phyloP scores from a whole-genome alignment of 2,329 filamentous ascomycete species.

The Pleoardoris graminearum region DNA sequence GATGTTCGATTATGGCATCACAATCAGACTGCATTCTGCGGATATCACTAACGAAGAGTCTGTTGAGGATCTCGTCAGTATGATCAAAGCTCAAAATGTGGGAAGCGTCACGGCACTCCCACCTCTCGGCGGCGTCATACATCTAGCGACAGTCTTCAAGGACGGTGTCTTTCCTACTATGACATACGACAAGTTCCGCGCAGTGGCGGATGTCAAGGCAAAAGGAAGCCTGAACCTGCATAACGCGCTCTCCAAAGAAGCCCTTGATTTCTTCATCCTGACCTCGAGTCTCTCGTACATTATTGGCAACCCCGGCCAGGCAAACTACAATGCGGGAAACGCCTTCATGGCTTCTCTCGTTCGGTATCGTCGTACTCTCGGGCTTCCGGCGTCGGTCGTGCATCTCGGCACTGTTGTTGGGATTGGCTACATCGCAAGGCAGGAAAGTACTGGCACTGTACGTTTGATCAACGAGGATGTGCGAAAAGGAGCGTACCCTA shows the following conservation, averaged over 20 bases:
- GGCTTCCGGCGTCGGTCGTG: slow-evolving; percentile 46
- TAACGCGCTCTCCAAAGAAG: slow-evolving; percentile 7
- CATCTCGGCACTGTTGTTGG: slow-evolving; percentile 48
- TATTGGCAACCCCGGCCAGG: slow-evolving; percentile 19
- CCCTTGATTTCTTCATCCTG: slow-evolving; percentile 26
- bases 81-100: neutral
- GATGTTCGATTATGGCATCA: slow-evolving; percentile 8
- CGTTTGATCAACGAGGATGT: slow-evolving; percentile 1
- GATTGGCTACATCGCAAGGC: slow-evolving; percentile 46
- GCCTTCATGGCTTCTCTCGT: slow-evolving; percentile 49
- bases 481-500: slow-evolving; percentile 7
- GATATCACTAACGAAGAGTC: slow-evolving; percentile 14
- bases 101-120: slow-evolving; percentile 1
- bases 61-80: neutral
- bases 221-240: slow-evolving; percentile 17
- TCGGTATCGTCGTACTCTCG: slow-evolving; percentile 41
- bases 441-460: neutral
- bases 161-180: slow-evolving; percentile 18
- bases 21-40: neutral
- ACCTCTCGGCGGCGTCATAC: slow-evolving; percentile 17
- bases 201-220: slow-evolving; percentile 16
- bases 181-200: slow-evolving; percentile 9
- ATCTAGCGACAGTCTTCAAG: slow-evolving; percentile 15
- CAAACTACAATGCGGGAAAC: slow-evolving; percentile 23
- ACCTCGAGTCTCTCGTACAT: slow-evolving; percentile 18